Percentiles rank a stretch among this genome's conserved stretches.
Conservation (phyloP, 169 alveolate species). For the Plasmodium ovale region DNA sequence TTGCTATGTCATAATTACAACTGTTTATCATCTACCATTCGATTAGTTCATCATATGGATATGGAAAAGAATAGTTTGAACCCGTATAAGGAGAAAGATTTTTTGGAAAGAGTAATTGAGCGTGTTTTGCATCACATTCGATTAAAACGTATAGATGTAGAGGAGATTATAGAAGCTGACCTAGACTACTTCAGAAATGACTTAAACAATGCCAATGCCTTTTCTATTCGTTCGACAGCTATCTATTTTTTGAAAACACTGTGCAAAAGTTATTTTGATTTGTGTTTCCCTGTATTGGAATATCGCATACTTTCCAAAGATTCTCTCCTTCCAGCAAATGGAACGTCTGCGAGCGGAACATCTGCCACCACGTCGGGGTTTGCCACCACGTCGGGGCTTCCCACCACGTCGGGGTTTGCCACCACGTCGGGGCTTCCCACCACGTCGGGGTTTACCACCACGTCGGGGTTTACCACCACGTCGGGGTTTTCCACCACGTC, state of each 20-base stretch:
- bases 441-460: too few relatives aligned
- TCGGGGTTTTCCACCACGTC: too few relatives aligned
- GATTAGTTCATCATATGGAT: constrained; percentile 54
- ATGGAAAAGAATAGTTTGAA: constrained; percentile 26
- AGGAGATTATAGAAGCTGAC: constrained; percentile 63
- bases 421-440: too few relatives aligned
- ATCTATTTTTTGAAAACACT: constrained; percentile 47
- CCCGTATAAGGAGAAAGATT: constrained; percentile 47
- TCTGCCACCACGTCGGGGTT: background rate
- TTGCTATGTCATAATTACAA: constrained; percentile 57
- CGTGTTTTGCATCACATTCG: constrained; percentile 50
- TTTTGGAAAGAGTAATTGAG: constrained; percentile 33
- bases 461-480: too few relatives aligned
- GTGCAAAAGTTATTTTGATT: constrained; percentile 38
- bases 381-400: too few relatives aligned
- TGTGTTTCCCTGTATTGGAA: constrained; percentile 35
- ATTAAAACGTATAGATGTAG: constrained; percentile 37
- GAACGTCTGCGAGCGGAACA: background rate
- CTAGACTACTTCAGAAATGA: constrained; percentile 53
- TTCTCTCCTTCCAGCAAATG: background rate
- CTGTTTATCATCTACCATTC: constrained; percentile 54
- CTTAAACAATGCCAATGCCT: constrained; percentile 36
- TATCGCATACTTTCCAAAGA: constrained; percentile 16
- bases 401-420: too few relatives aligned
- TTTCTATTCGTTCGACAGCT: constrained; percentile 46